A percentile compares a stretch with the other conserved stretches of the same genome.
Evolutionary conservation across 805 yeast species (phyloP).

Genomic region (Jamesozyma spencerorum): DNA sequence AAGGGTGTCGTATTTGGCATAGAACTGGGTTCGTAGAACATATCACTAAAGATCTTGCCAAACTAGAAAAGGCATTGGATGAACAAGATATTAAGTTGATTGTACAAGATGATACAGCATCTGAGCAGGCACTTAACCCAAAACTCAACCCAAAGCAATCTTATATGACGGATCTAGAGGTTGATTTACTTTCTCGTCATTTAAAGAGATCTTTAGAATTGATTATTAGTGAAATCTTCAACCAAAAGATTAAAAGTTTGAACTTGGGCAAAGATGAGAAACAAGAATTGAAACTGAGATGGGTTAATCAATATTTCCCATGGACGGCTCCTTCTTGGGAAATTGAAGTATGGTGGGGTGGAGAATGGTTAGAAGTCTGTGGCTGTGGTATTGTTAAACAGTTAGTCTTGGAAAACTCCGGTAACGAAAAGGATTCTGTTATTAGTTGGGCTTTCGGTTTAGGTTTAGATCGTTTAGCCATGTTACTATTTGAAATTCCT

Average conservation of each 20-base stretch:
- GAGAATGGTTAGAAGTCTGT: slow-evolving; percentile 94
- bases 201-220: slow-evolving; percentile 80
- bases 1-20: slow-evolving; percentile 86
- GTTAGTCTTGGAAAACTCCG: slow-evolving; percentile 66
- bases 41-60: slow-evolving; percentile 49
- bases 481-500: slow-evolving; percentile 90
- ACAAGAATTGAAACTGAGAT: slow-evolving; percentile 68
- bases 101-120: slow-evolving; percentile 57
- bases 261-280: slow-evolving; percentile 34
- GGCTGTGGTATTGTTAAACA: slow-evolving; percentile 90
- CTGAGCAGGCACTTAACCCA: slow-evolving; percentile 34
- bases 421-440: slow-evolving; percentile 43
- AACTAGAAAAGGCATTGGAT: slow-evolving; percentile 43
- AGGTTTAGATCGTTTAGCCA: slow-evolving; percentile 90
- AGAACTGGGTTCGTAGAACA: slow-evolving; percentile 30
- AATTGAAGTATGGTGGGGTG: slow-evolving; percentile 97
- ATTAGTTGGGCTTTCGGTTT: slow-evolving; percentile 98
- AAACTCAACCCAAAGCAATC: slow-evolving; percentile 71
- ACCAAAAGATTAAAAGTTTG: slow-evolving; percentile 28
- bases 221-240: slow-evolving; percentile 73
- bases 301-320: slow-evolving; percentile 95
- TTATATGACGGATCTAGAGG: slow-evolving; percentile 62
- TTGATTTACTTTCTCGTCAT: slow-evolving; percentile 61
- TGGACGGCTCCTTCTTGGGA: slow-evolving; percentile 99
- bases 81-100: slow-evolving; percentile 41